Percentiles rank a stretch among this genome's conserved stretches.
Evolutionary conservation across 768 basidiomycete species (phyloP).

Genomic region (Boletus rubropictus): DNA sequence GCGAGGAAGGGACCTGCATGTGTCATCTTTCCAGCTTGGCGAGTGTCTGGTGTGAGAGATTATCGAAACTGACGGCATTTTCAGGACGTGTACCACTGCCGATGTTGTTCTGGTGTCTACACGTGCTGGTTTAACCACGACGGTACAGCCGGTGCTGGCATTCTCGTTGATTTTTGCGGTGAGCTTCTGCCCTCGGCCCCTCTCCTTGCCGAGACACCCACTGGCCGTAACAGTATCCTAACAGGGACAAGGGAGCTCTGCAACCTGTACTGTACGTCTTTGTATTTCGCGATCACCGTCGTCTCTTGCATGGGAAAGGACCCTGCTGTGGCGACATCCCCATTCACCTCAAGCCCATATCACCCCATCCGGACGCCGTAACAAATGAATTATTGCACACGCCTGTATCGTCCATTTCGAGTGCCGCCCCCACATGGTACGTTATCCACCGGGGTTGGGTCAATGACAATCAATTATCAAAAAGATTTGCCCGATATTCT

Average conservation of each 20-base stretch:
- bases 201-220: background rate
- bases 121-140: background rate
- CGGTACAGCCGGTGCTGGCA: background rate
- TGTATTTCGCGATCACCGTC: background rate
- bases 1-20: background rate
- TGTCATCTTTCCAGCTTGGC: background rate
- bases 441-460: background rate
- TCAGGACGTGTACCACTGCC: slow-evolving; percentile 1
- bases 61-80: slow-evolving; percentile 11
- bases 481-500: background rate
- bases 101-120: background rate
- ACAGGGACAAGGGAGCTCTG: background rate
- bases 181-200: background rate
- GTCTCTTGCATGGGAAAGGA: background rate
- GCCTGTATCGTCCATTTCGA: background rate
- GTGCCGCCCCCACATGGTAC: too few species aligned
- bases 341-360: background rate
- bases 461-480: background rate
- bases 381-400: background rate
- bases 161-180: background rate
- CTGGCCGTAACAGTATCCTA: background rate
- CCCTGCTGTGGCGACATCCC: background rate
- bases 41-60: background rate
- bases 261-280: background rate
- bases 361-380: background rate